Conservation (phyloP, 495 filamentous ascomycete genomes). For the Aspergillus ellipticus region DNA sequence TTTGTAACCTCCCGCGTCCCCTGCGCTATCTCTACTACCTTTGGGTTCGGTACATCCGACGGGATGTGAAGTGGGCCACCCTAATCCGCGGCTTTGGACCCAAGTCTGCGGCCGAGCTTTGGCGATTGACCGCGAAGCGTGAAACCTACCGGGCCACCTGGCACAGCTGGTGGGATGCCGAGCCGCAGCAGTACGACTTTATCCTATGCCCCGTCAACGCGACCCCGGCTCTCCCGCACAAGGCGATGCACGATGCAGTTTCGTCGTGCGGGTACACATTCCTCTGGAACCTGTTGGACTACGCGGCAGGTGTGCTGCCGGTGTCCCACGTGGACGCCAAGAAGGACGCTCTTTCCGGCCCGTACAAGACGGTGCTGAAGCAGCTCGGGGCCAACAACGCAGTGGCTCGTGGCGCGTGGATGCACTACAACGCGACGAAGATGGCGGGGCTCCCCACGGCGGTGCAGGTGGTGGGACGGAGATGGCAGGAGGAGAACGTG, state of each 20-base stretch:
- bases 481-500: constrained; percentile 91
- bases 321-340: constrained; percentile 76
- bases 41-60: constrained; percentile 77
- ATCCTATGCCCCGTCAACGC: constrained; percentile 85
- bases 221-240: constrained; percentile 83
- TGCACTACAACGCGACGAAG: constrained; percentile 73
- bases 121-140: constrained; percentile 72
- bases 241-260: constrained; percentile 82
- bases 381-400: constrained; percentile 57
- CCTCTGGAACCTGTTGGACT: constrained; percentile 92
- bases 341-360: constrained; percentile 60
- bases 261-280: constrained; percentile 94
- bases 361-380: constrained; percentile 47
- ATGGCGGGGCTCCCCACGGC: constrained; percentile 89
- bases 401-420: constrained; percentile 80
- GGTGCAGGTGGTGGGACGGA: constrained; percentile 79
- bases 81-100: constrained; percentile 67
- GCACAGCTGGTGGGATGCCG: constrained; percentile 78
- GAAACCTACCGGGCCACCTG: constrained; percentile 74
- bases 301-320: constrained; percentile 79
- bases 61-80: constrained; percentile 74
- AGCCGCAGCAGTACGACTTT: constrained; percentile 64
- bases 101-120: constrained; percentile 71
- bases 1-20: constrained; percentile 69
- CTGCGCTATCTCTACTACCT: constrained; percentile 84